Conservation (phyloP, 2,329 filamentous ascomycete species). For the Cordyceps farinosa region DNA sequence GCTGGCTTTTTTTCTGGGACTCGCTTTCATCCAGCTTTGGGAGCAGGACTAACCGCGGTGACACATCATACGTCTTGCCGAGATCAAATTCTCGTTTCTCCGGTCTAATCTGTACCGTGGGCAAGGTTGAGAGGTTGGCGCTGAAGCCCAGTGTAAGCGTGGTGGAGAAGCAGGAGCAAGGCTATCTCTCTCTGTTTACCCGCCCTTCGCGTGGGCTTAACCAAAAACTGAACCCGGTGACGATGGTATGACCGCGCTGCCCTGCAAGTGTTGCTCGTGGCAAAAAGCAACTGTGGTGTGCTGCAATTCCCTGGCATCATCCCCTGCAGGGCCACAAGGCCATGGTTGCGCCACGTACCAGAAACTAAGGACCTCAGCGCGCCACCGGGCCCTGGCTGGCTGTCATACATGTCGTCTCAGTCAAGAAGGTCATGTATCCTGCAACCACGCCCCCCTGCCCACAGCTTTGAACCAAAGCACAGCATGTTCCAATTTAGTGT, state of each 20-base stretch:
- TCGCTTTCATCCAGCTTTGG: not conserved
- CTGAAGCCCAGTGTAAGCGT: slow-evolving; percentile 3
- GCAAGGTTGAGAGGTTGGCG: not conserved
- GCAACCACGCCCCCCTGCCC: not conserved
- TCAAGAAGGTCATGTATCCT: not conserved
- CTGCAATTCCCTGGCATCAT: not conserved
- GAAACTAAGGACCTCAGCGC: not conserved
- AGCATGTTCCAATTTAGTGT: not conserved
- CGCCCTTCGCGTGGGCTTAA: not conserved
- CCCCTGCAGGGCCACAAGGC: not conserved
- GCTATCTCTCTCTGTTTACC: not conserved
- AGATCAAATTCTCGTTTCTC: not conserved
- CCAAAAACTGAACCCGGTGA: not conserved
- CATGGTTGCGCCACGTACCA: not conserved
- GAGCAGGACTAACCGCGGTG: not conserved
- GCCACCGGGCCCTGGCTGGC: no score
- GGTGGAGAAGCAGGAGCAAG: slow-evolving; percentile 1
- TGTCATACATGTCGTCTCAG: no score
- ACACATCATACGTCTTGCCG: not conserved
- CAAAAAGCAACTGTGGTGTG: not conserved
- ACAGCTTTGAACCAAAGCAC: not conserved
- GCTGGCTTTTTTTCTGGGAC: not conserved
- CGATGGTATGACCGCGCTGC: not conserved
- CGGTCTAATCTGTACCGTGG: not conserved
- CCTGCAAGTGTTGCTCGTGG: not conserved